Evolutionary conservation across 148 eudicot species (phyloP), one percentile per base, ranked within the genome.

Genomic region (Amaranthus hypochondriacus): DNA sequence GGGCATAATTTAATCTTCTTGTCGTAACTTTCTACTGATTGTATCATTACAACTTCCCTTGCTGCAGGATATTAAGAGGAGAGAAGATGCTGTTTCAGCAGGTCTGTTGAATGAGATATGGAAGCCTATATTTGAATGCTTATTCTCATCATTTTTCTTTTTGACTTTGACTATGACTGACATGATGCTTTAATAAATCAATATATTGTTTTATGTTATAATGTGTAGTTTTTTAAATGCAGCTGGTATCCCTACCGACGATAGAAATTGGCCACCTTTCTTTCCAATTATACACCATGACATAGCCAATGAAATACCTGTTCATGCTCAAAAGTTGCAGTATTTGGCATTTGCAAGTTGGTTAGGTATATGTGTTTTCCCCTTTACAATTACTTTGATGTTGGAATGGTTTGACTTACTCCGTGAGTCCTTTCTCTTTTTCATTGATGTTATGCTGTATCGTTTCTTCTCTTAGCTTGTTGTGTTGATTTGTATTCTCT

Each of bases 331-430:
- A 70, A 84, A 78, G 79, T 65, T 84, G 76, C 87, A 84, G 78
- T 84, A 84, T 77, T 76, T 82, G 81, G 87, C 87, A 64, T 84
- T 84, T 79, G 87, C 87, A 62, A 84, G 87, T 79, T 84, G 87
- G 87, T 57, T 84, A 82, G 87, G 87, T 84, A 82, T 56, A 76
- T 28, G 12, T 46, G 43, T 67, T 59, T 50, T 47, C 66, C 0
- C 50, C 11, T 64, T 61, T 53, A 42, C 12, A 5, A 48, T 15
- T 53, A 9, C 6, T 49, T 56, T 48, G 9, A 15, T 66, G 9
- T 63, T n/a, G 21, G 76, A 5, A 49, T 48, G 46, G 11, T 53
- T 2, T 63, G 62, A 73, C 12, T 12, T 52, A 28, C 42, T 73
- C 10, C 28, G 39, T 65, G 18, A 8, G 5, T 15, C 21, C 47